phyloP scores from a whole-genome alignment of 208 protist species.

The Leishmania turanica region DNA sequence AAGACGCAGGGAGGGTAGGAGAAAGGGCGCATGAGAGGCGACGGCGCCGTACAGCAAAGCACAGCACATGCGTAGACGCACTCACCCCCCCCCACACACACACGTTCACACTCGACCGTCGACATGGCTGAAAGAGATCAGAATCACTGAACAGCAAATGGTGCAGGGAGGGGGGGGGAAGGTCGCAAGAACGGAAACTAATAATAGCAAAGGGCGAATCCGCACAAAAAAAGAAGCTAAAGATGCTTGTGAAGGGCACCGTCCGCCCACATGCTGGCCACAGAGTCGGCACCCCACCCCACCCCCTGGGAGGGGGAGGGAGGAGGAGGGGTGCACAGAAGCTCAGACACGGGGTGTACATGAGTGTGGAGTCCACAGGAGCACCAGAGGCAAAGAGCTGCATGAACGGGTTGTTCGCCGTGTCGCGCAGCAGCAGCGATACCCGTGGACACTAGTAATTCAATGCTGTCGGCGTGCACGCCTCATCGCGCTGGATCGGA shows the following conservation, averaged over 20 bases:
- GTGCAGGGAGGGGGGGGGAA: not conserved
- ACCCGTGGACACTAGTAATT: constrained; percentile 11
- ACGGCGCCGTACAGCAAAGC: not conserved
- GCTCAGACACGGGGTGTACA: not conserved
- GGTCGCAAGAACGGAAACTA: not conserved
- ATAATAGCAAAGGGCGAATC: no score
- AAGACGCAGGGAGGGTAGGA: not conserved
- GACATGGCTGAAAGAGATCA: not conserved
- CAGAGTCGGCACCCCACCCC: not conserved
- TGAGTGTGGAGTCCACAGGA: not conserved
- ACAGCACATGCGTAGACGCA: not conserved
- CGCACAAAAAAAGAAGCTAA: not conserved
- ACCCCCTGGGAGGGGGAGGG: not conserved
- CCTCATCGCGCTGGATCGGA: constrained; percentile 25
- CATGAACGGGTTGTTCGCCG: not conserved
- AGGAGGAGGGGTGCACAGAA: not conserved
- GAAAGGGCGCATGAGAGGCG: not conserved
- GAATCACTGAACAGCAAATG: not conserved
- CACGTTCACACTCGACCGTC: not conserved
- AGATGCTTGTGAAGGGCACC: not conserved
- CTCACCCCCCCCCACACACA: no score
- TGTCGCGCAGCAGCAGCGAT: not conserved
- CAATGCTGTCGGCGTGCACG: constrained; percentile 38
- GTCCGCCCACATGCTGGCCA: not conserved
- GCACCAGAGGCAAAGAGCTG: not conserved